phyloP scores from a whole-genome alignment of 805 yeast genomes.

The Kazachstania viticola region DNA sequence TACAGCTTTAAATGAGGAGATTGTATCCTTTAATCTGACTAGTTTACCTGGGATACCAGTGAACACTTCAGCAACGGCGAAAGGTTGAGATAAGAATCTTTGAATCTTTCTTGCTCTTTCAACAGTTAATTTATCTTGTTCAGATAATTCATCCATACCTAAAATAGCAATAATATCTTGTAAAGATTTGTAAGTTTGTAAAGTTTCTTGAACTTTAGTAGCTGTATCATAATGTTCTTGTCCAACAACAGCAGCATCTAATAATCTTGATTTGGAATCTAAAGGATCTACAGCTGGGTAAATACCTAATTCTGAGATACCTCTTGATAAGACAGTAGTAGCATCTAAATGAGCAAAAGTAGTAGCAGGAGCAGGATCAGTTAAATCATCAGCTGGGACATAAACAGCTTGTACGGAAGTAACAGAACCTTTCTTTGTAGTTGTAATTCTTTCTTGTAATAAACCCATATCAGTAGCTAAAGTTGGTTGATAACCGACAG shows the following conservation, averaged over 20 bases:
- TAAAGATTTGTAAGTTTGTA: slow-evolving; percentile 98
- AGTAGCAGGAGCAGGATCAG: slow-evolving; percentile 99
- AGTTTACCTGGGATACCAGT: slow-evolving; percentile 98
- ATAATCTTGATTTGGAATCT: slow-evolving; percentile 97
- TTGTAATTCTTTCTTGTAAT: slow-evolving; percentile 99
- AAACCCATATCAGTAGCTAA: slow-evolving; percentile 99
- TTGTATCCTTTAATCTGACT: slow-evolving; percentile 92
- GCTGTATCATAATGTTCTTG: slow-evolving; percentile 98
- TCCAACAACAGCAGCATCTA: slow-evolving; percentile 95
- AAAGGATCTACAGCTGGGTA: slow-evolving; percentile 99
- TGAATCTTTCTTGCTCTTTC: slow-evolving; percentile 99
- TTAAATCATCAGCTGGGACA: slow-evolving; percentile 99
- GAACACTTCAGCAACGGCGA: slow-evolving; percentile 99
- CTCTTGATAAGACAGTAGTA: slow-evolving; percentile 98
- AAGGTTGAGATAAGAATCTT: slow-evolving; percentile 99
- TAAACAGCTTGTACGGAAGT: slow-evolving; percentile 99
- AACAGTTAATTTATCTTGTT: slow-evolving; percentile 95
- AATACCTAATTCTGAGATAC: slow-evolving; percentile 99
- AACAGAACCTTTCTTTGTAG: slow-evolving; percentile 99
- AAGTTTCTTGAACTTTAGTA: slow-evolving; percentile 89
- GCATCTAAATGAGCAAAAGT: slow-evolving; percentile 99
- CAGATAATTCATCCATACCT: slow-evolving; percentile 99
- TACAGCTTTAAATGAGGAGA: slow-evolving; percentile 90
- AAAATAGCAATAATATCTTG: slow-evolving; percentile 99
- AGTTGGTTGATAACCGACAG: slow-evolving; percentile 99